Percentiles rank a stretch among this genome's conserved stretches.
Evolutionary conservation across 2,329 filamentous ascomycete genomes (phyloP).

Genomic region (Cordyceps javanica): DNA sequence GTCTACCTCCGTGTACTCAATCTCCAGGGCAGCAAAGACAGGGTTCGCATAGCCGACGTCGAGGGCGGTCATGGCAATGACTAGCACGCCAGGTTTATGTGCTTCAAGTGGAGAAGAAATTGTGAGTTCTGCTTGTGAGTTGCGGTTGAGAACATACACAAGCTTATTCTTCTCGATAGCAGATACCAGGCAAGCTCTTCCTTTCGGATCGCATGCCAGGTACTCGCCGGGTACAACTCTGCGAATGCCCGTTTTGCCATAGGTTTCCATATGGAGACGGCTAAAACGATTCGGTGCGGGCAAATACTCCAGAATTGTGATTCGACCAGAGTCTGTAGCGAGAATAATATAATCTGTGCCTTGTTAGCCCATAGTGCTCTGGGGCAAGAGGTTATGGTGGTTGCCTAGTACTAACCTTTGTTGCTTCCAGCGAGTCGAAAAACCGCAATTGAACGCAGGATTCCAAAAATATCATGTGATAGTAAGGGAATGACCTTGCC

Average conservation of each 20-base stretch:
- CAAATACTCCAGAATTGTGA: conserved; percentile 89
- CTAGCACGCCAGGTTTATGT: conserved; percentile 85
- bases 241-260: conserved; percentile 91
- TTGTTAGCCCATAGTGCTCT: conserved; percentile 20
- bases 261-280: conserved; percentile 91
- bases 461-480: conserved; percentile 93
- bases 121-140: conserved; percentile 87
- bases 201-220: conserved; percentile 90
- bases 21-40: conserved; percentile 89
- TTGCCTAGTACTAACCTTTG: conserved; percentile 70
- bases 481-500: conserved; percentile 81
- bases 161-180: conserved; percentile 99
- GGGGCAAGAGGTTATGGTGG: conserved; percentile 26
- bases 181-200: conserved; percentile 88
- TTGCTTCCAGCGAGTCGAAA: conserved; percentile 90
- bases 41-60: conserved; percentile 98
- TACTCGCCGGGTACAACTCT: conserved; percentile 95
- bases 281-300: conserved; percentile 81
- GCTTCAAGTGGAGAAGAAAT: conserved; percentile 97
- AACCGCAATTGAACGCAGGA: conserved; percentile 80
- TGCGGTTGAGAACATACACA: conserved; percentile 95
- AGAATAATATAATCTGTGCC: conserved; percentile 87
- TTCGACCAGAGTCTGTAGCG: conserved; percentile 89
- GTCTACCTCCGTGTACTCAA: conserved; percentile 87
- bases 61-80: conserved; percentile 79